Evolutionary conservation across 2,329 filamentous ascomycete genomes (phyloP).

Genomic region (Colletotrichum zoysiae): DNA sequence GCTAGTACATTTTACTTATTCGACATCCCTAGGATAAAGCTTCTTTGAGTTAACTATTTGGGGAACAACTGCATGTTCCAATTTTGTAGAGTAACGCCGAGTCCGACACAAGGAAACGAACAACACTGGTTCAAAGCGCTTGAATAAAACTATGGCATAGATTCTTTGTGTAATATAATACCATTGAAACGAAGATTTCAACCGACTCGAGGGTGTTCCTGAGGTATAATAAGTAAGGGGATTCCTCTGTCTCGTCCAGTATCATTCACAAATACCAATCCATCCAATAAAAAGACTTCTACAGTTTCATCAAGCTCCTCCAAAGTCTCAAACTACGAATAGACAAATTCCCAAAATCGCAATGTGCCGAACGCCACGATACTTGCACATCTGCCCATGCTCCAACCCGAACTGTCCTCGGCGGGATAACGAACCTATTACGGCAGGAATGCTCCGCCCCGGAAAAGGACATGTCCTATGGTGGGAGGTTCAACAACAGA

Average conservation of each 20-base stretch:
- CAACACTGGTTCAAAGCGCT: accelerated
- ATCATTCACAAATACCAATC: no score
- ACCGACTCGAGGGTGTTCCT: not conserved
- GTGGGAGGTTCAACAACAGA: not conserved
- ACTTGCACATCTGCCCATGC: conserved; percentile 17
- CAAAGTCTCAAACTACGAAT: no score
- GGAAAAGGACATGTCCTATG: conserved; percentile 6
- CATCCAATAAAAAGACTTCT: not conserved
- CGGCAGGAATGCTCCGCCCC: not conserved
- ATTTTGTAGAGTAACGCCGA: not conserved
- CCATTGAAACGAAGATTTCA: accelerated
- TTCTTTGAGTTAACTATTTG: accelerated
- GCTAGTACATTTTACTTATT: not conserved
- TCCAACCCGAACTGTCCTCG: not conserved
- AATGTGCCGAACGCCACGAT: conserved; percentile 5
- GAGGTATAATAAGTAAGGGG: not conserved
- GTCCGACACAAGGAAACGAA: not conserved
- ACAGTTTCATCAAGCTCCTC: no score
- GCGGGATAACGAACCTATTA: not conserved
- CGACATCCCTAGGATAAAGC: not conserved
- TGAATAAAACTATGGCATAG: accelerated
- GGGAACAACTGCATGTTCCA: not conserved
- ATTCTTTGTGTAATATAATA: not conserved
- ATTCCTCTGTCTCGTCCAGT: not conserved
- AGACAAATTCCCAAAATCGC: no score